Evolutionary conservation across 306 rosid genomes (phyloP).

Genomic region (Cucumis melo): DNA sequence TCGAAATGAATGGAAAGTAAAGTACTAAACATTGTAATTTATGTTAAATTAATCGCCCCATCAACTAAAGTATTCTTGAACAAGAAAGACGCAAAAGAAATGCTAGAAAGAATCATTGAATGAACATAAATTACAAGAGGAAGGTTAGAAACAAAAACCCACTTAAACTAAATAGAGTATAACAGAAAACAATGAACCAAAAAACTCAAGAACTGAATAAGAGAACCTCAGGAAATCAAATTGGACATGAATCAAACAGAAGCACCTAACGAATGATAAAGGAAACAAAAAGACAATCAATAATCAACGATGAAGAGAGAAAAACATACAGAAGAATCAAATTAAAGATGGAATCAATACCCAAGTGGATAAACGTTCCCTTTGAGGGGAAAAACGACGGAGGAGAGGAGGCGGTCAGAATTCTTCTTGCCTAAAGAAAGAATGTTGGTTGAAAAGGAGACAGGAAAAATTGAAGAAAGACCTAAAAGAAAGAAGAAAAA

Average conservation of each 20-base stretch:
- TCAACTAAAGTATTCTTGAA: background rate
- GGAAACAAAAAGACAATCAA: background rate
- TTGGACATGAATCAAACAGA: background rate
- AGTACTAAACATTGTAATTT: background rate
- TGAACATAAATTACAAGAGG: background rate
- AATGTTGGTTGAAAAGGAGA: conserved; percentile 24
- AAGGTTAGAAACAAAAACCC: background rate
- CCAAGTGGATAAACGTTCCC: conserved; percentile 83
- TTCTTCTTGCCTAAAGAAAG: conserved; percentile 12
- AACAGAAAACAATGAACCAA: background rate
- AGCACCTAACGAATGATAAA: no score
- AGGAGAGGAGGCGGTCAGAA: conserved; percentile 5
- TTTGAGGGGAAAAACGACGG: conserved; percentile 26
- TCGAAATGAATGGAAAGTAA: background rate
- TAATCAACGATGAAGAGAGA: background rate
- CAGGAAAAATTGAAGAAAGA: conserved; percentile 13
- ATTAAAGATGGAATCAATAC: conserved; percentile 20
- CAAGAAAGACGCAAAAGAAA: background rate
- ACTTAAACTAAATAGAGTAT: background rate
- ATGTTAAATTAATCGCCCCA: background rate
- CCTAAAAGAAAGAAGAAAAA: conserved; percentile 15
- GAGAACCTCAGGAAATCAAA: background rate
- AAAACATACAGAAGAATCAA: background rate
- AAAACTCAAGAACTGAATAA: background rate
- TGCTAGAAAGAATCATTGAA: background rate